These are phyloP conservation scores for Solanum hybrid DNA, from an alignment of 305 asterid species.

Conservation along the genomic window DNA sequence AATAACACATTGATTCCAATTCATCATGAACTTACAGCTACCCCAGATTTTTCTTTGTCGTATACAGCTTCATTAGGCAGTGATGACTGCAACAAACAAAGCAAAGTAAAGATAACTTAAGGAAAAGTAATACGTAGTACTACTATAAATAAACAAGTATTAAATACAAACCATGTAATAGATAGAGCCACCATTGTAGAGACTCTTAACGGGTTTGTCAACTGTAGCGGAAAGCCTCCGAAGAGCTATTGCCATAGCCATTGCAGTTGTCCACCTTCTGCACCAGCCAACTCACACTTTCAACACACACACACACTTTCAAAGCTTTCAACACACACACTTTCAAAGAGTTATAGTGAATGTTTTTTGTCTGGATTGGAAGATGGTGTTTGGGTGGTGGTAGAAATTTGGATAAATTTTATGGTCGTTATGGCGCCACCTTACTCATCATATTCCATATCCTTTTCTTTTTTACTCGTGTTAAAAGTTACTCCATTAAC, in stretches of 20 bases:
- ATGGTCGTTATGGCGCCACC: slow-evolving; percentile 15
- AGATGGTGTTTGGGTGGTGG: slow-evolving; percentile 22
- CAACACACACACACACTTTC: neutral
- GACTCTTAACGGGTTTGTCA: slow-evolving; percentile 52
- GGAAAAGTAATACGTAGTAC: neutral
- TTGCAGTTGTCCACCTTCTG: slow-evolving; percentile 7
- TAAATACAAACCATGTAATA: slow-evolving; percentile 47
- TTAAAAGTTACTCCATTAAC: neutral
- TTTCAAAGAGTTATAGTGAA: neutral
- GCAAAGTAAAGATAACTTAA: neutral
- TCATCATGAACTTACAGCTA: slow-evolving; percentile 35
- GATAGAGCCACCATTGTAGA: slow-evolving; percentile 41
- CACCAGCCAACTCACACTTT: neutral
- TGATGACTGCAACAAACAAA: slow-evolving; percentile 48
- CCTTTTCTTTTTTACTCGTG: neutral
- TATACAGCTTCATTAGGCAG: slow-evolving; percentile 58
- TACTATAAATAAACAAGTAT: neutral
- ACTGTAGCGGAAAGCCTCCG: slow-evolving; percentile 65
- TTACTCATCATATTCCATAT: slow-evolving; percentile 11
- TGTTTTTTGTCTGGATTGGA: neutral
- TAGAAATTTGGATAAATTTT: slow-evolving; percentile 21
- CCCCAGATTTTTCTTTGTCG: slow-evolving; percentile 58
- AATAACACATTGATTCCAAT: neutral
- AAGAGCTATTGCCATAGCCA: slow-evolving; percentile 80
- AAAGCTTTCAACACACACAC: neutral